phyloP scores from a whole-genome alignment of 148 eudicot species.

The Silene latifolia region DNA sequence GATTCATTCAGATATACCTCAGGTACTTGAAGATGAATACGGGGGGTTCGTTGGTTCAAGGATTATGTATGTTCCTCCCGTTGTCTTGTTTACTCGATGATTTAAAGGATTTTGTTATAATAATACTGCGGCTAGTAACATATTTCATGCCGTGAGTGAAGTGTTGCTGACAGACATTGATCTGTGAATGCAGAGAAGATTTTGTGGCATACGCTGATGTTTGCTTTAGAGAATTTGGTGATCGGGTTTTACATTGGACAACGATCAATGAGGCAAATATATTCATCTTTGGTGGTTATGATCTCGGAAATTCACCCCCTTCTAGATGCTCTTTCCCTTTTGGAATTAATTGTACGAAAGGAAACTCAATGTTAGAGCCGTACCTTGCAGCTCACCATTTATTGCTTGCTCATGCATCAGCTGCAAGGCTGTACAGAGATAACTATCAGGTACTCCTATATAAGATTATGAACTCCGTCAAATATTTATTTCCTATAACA shows the following conservation, averaged over 20 bases:
- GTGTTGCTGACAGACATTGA: neutral
- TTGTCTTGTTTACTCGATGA: neutral
- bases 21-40: conserved; percentile 66
- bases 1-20: conserved; percentile 54
- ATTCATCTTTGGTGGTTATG: conserved; percentile 36
- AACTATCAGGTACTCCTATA: conserved; percentile 60
- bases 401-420: conserved; percentile 59
- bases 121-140: no score
- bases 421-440: conserved; percentile 33
- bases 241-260: conserved; percentile 58
- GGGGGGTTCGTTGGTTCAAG: conserved; percentile 52
- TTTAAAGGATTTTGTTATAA: no score
- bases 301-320: conserved; percentile 40
- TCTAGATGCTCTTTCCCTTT: conserved; percentile 37
- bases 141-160: no score
- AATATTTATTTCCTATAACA: no score
- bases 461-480: no score
- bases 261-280: conserved; percentile 60
- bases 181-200: conserved; percentile 30
- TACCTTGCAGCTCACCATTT: conserved; percentile 50
- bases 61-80: conserved; percentile 37
- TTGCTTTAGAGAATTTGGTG: conserved; percentile 71
- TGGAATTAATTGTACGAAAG: conserved; percentile 30
- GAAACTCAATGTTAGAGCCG: conserved; percentile 53
- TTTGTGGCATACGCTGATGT: conserved; percentile 52